phyloP scores from a whole-genome alignment of 225 moss, liverwort and hornwort genomes.

The Anthoceros angustus region DNA sequence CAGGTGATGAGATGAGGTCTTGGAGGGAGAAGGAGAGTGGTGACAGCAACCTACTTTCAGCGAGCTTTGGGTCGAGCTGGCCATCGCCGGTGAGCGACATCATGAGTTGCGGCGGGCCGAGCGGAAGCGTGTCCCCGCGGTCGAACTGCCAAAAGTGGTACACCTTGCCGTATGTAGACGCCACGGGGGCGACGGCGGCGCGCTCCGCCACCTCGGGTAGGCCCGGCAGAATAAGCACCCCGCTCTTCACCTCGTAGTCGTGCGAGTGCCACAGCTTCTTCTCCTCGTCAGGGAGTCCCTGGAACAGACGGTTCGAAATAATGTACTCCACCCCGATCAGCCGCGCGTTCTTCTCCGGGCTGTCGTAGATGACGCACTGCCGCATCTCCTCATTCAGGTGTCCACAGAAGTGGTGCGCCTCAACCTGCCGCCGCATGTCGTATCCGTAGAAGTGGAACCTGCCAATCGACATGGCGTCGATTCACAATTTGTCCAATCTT shows the following conservation, averaged over 20 bases:
- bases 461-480: slow-evolving; percentile 2
- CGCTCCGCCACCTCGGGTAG: slow-evolving; percentile 34
- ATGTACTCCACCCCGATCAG: slow-evolving; percentile 79
- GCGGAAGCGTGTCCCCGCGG: slow-evolving; percentile 44
- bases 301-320: slow-evolving; percentile 53
- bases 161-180: slow-evolving; percentile 61
- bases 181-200: slow-evolving; percentile 28
- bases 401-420: slow-evolving; percentile 73
- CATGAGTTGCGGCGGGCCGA: slow-evolving; percentile 70
- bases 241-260: slow-evolving; percentile 60
- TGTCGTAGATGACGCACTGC: slow-evolving; percentile 52
- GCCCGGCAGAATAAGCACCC: slow-evolving; percentile 54
- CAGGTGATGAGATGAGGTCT: background rate
- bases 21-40: no score
- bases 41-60: slow-evolving; percentile 17
- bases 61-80: slow-evolving; percentile 37
- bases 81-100: slow-evolving; percentile 59
- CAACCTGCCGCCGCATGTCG: slow-evolving; percentile 62
- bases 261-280: slow-evolving; percentile 65
- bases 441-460: slow-evolving; percentile 74
- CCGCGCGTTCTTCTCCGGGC: slow-evolving; percentile 33
- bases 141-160: slow-evolving; percentile 82
- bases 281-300: slow-evolving; percentile 52
- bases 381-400: slow-evolving; percentile 58
- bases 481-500: background rate